Evolutionary conservation across 192 early-diverging fungal species (phyloP), one percentile per base, ranked within the genome.

Genomic region (Coemansia sp.): DNA sequence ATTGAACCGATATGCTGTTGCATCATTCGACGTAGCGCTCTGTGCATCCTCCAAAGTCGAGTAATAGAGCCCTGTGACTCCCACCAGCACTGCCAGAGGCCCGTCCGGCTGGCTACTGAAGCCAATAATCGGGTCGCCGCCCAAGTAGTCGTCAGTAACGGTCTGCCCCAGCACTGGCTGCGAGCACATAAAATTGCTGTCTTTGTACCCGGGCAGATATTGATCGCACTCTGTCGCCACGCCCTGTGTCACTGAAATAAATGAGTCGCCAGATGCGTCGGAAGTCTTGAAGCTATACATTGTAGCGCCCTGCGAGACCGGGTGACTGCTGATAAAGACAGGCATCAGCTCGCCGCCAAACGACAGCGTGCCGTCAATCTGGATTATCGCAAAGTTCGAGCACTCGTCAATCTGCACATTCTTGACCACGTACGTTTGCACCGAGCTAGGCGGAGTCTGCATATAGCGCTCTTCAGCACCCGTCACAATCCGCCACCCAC

Each of bases 51-150:
- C 56, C 6, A 60, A 16, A 1, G 50, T 77, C 11, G 73, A 70
- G 56, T 70, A 77, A 52, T 70, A 77, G 43, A 63, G 56, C 0
- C 73, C 73, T 0, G 73, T 62, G 5, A 77, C 54, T 23, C 73
- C 73, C 19, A 70, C 63, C 6, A 77, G 73, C 49, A 66, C 64
- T 7, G 64, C 67, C 19, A 58, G 31, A 7, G 73, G 40, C 0
- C 63, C 64, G 3, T 40, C 45, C 4, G 43, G 47, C 47, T 69
- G 73, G 3, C 18, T 21, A 11, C 62, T 65, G 44, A 65, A 70
- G 2, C 67, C 73, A 43, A 77, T 63, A 48, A 77, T 77, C 6
- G 73, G 64, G 54, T 77, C 67, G 11, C 73, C 73, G n/a, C 73
- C 73, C 18, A 77, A 48, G 19, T 63, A 66, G 30, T 77, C 73